phyloP scores from a whole-genome alignment of 495 filamentous ascomycete genomes.

The Sporormia fimetaria region DNA sequence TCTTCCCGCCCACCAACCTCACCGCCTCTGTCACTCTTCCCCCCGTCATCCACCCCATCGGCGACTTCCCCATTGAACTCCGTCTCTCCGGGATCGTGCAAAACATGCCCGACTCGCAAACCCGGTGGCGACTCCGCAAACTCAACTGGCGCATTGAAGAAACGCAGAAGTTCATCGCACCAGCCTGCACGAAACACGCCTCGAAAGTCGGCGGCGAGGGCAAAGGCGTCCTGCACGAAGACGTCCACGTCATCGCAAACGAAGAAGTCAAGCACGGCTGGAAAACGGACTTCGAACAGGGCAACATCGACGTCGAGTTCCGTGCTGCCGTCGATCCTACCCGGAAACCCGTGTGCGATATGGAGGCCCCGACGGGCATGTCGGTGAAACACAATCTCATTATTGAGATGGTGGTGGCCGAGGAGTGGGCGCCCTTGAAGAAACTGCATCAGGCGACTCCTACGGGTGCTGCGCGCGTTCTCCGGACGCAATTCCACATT shows the following conservation, averaged over 20 bases:
- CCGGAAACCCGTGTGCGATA: conserved; percentile 61
- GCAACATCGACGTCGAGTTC: conserved; percentile 69
- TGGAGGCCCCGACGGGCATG: conserved; percentile 67
- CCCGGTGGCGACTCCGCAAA: conserved; percentile 78
- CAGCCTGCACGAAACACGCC: conserved; percentile 68
- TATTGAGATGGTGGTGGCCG: conserved; percentile 86
- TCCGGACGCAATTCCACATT: conserved; percentile 84
- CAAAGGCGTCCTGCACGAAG: conserved; percentile 70
- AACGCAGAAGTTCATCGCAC: conserved; percentile 62
- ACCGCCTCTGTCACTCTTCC: conserved; percentile 70
- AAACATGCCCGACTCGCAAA: conserved; percentile 48
- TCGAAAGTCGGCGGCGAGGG: conserved; percentile 57
- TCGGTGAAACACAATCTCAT: conserved; percentile 72
- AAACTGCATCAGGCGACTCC: conserved; percentile 63
- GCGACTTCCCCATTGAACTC: conserved; percentile 66
- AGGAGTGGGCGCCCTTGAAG: conserved; percentile 71
- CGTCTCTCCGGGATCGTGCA: conserved; percentile 63
- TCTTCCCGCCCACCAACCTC: conserved; percentile 93
- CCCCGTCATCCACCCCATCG: conserved; percentile 76
- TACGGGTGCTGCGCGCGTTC: conserved; percentile 79
- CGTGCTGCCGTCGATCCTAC: conserved; percentile 53
- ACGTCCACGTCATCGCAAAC: conserved; percentile 60
- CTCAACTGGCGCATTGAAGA: conserved; percentile 92
- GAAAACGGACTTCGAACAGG: conserved; percentile 68
- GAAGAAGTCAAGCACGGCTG: conserved; percentile 77